Evolutionary conservation across 768 basidiomycete species (phyloP).

Genomic region (Amanita phalloides): DNA sequence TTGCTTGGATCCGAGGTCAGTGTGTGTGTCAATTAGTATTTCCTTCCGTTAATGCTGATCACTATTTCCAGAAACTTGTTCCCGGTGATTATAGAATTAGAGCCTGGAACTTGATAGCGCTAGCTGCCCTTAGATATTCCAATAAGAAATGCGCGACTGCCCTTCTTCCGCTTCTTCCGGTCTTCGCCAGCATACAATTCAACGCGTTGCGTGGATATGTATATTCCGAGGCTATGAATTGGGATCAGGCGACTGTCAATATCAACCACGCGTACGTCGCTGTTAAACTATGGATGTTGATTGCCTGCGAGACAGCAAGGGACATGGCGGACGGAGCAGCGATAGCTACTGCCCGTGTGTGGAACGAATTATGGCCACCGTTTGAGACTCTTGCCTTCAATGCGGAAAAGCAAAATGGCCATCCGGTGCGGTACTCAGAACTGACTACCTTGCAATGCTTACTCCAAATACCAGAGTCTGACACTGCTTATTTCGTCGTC

Average conservation of each 20-base stretch:
- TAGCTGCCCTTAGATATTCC: conserved; percentile 38
- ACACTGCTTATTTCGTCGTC: conserved; percentile 46
- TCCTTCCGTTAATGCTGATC: background rate
- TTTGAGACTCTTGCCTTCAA: conserved; percentile 50
- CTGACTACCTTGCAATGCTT: background rate
- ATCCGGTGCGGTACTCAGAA: conserved; percentile 22
- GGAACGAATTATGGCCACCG: conserved; percentile 73
- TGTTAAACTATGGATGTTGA: conserved; percentile 62
- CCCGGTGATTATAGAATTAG: conserved; percentile 30
- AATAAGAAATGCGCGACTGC: conserved; percentile 23
- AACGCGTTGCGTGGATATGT: conserved; percentile 30
- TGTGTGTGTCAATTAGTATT: conserved; percentile 4
- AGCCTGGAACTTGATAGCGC: conserved; percentile 54
- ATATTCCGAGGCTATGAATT: conserved; percentile 22
- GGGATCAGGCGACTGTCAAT: conserved; percentile 39
- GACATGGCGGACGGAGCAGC: conserved; percentile 18
- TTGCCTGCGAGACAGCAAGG: conserved; percentile 31
- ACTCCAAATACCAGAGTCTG: conserved; percentile 30
- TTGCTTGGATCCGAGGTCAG: conserved; percentile 26
- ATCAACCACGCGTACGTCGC: conserved; percentile 61
- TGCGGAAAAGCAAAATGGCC: conserved; percentile 26
- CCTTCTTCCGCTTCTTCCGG: conserved; percentile 38
- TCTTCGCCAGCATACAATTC: conserved; percentile 39
- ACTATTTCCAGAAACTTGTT: conserved; percentile 21
- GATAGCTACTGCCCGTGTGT: conserved; percentile 32